A percentile compares a stretch with the other conserved stretches of the same genome.
These are phyloP conservation scores for Phaeosphaeriaceae sp. DNA, from an alignment of 2,329 filamentous ascomycete genomes.

Conservation along the genomic window DNA sequence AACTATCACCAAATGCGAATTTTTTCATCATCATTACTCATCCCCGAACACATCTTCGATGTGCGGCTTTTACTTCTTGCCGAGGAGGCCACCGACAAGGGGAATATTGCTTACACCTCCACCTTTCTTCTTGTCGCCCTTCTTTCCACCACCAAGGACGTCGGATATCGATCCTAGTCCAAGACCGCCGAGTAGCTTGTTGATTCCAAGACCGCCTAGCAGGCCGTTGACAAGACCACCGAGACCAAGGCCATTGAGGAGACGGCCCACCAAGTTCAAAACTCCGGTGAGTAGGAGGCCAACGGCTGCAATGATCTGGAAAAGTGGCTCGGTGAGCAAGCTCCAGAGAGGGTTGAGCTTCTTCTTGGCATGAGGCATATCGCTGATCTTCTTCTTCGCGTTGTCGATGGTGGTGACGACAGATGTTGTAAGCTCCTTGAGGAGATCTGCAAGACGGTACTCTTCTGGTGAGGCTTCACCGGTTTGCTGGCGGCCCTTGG, in stretches of 20 bases:
- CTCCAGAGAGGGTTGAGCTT: slow-evolving; percentile 90
- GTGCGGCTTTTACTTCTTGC: slow-evolving; percentile 40
- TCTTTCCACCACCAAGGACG: slow-evolving; percentile 60
- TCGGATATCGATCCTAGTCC: slow-evolving; percentile 64
- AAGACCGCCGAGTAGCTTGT: slow-evolving; percentile 75
- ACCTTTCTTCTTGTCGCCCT: slow-evolving; percentile 58
- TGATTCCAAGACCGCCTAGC: slow-evolving; percentile 76
- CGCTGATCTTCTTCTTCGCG: slow-evolving; percentile 84
- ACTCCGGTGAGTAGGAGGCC: slow-evolving; percentile 84
- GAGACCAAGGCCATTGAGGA: slow-evolving; percentile 81
- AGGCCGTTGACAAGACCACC: slow-evolving; percentile 81
- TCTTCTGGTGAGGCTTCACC: slow-evolving; percentile 83
- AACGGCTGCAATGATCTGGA: slow-evolving; percentile 91
- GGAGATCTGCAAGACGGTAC: slow-evolving; percentile 79
- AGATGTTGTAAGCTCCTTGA: slow-evolving; percentile 84
- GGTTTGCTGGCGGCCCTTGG: slow-evolving; percentile 78
- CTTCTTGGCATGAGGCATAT: slow-evolving; percentile 95
- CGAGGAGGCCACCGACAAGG: slow-evolving; percentile 57
- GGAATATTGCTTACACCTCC: slow-evolving; percentile 49
- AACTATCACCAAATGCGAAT: slow-evolving; percentile 20
- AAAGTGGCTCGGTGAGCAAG: slow-evolving; percentile 80
- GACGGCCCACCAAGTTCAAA: slow-evolving; percentile 79
- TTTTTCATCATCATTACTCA: slow-evolving; percentile 15
- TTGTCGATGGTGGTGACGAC: slow-evolving; percentile 85
- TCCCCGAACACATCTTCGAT: slow-evolving; percentile 1